These are phyloP conservation scores for Cutaneotrichosporon sp. DNA, from an alignment of 1,284 basidiomycete species.

Conservation along the genomic window DNA sequence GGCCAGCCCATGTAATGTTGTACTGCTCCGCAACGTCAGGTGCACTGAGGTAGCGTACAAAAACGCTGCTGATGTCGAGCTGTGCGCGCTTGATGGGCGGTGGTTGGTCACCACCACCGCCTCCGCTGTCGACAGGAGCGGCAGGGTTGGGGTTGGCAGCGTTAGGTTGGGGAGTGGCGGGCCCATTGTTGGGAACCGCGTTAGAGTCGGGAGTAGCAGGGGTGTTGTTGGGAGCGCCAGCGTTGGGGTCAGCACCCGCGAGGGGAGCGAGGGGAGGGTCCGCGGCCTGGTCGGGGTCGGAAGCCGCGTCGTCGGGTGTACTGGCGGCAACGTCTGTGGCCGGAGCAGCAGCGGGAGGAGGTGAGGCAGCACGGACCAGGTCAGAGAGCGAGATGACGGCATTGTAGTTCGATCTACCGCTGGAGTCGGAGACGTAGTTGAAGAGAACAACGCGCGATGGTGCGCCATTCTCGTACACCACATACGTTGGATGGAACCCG, in stretches of 20 bases:
- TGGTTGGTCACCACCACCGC: background rate
- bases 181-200: background rate
- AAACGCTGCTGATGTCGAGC: background rate
- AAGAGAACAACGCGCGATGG: conserved; percentile 64
- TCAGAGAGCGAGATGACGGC: conserved; percentile 29
- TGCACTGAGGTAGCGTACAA: conserved; percentile 53
- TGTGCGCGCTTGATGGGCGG: background rate
- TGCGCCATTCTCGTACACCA: conserved; percentile 59
- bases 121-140: too few relatives aligned
- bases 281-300: conserved; percentile 27
- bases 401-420: conserved; percentile 54
- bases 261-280: background rate
- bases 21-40: conserved; percentile 61
- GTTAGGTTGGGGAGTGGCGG: background rate
- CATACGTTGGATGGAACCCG: conserved; percentile 67
- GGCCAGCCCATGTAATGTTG: conserved; percentile 69
- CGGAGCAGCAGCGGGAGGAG: background rate
- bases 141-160: background rate
- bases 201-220: conserved; percentile 9
- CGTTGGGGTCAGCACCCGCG: background rate
- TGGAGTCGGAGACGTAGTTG: conserved; percentile 59
- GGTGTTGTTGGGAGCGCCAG: conserved; percentile 19
- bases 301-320: background rate
- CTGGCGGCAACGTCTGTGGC: background rate
- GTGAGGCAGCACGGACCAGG: background rate